Conservation (phyloP, 2,329 filamentous ascomycete genomes). For the Arthrinium puccinioides region DNA sequence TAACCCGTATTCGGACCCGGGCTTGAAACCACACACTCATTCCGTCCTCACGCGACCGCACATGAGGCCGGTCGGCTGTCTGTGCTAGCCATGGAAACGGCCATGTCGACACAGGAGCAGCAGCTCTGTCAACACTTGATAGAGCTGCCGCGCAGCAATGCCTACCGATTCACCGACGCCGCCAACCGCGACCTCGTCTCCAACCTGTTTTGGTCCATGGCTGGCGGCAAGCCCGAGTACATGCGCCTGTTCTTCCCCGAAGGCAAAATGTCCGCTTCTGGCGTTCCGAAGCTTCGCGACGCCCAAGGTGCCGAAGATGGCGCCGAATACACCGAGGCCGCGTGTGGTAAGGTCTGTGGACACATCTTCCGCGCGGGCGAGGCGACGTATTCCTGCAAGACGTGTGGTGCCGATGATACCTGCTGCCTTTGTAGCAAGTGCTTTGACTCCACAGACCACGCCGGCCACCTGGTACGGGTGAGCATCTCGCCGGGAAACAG, state of each 20-base stretch:
- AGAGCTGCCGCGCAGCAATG: constrained; percentile 65
- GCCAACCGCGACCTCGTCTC: constrained; percentile 67
- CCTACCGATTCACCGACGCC: constrained; percentile 66
- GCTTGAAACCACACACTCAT: too few relatives aligned
- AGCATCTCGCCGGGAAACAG: constrained; percentile 83
- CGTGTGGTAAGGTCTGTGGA: constrained; percentile 87
- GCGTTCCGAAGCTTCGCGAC: constrained; percentile 68
- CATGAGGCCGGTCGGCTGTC: constrained; percentile 3
- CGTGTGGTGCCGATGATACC: constrained; percentile 89
- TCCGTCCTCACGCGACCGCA: too few relatives aligned
- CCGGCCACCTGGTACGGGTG: constrained; percentile 86
- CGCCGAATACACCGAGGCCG: constrained; percentile 88
- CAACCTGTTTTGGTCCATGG: constrained; percentile 81
- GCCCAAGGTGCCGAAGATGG: constrained; percentile 91
- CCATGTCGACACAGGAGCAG: constrained; percentile 63
- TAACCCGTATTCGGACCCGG: too few relatives aligned
- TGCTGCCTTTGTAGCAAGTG: constrained; percentile 91
- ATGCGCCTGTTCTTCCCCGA: constrained; percentile 76
- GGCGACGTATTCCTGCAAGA: constrained; percentile 89
- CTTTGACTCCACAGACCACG: constrained; percentile 92
- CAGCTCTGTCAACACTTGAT: constrained; percentile 79
- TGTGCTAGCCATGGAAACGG: constrained; percentile 36
- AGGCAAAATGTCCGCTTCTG: constrained; percentile 53
- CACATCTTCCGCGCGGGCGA: constrained; percentile 96
- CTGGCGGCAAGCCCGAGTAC: constrained; percentile 66